These are phyloP conservation scores for Delonix regia DNA, from an alignment of 306 rosid species.

Conservation along the genomic window DNA sequence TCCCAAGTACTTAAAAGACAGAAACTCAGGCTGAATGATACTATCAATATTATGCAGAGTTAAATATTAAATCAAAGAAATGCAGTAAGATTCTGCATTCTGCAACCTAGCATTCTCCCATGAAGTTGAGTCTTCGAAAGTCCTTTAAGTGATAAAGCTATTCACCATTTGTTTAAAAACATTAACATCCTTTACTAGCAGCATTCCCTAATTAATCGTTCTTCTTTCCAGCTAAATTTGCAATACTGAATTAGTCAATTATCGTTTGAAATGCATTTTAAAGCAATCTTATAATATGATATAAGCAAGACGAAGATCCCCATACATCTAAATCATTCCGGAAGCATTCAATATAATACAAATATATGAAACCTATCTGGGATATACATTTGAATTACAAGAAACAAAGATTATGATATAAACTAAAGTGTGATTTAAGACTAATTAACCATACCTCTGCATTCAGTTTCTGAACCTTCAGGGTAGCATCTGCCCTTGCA, in stretches of 20 bases:
- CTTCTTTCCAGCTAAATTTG: conserved; percentile 19
- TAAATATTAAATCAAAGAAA: neutral
- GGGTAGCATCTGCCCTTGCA: conserved; percentile 91
- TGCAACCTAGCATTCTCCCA: conserved; percentile 36
- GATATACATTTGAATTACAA: conserved; percentile 20
- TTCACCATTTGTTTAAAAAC: conserved; percentile 25
- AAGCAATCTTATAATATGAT: conserved; percentile 18
- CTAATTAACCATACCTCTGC: conserved; percentile 78
- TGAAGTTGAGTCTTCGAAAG: conserved; percentile 17
- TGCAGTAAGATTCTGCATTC: conserved; percentile 7
- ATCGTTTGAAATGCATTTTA: conserved; percentile 13
- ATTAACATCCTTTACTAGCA: conserved; percentile 25
- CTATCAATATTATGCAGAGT: conserved; percentile 28
- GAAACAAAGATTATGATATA: neutral
- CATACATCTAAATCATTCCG: conserved; percentile 24
- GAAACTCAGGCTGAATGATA: conserved; percentile 26
- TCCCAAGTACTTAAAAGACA: neutral
- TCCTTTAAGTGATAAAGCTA: neutral
- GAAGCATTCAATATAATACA: conserved; percentile 15
- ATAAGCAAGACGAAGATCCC: conserved; percentile 5
- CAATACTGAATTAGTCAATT: conserved; percentile 2
- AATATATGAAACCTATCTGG: neutral
- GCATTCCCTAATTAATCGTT: neutral
- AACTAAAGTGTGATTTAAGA: conserved; percentile 13
- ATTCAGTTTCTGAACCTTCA: conserved; percentile 77